Evolutionary conservation across 2,329 filamentous ascomycete genomes (phyloP).

Genomic region (Mollisiaceae sp.): DNA sequence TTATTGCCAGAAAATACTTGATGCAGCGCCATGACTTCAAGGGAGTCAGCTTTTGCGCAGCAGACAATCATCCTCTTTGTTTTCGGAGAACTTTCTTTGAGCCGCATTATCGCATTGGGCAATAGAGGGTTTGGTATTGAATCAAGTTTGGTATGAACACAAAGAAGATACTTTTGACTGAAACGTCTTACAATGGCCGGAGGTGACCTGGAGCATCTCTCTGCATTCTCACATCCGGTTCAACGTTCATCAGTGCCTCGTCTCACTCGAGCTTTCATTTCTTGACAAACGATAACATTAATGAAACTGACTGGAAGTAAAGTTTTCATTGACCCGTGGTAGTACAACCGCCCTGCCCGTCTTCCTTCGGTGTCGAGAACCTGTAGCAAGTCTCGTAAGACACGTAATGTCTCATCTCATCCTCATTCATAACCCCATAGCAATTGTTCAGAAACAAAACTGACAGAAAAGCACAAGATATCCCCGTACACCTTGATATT

Average conservation of each 20-base stretch:
- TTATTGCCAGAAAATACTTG: not conserved
- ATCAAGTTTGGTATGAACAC: not conserved
- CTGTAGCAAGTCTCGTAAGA: conserved; percentile 20
- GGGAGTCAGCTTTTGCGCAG: not conserved
- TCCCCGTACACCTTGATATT: conserved; percentile 34
- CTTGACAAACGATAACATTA: not conserved
- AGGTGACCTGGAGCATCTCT: not conserved
- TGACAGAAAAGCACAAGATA: conserved; percentile 26
- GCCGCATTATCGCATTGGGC: conserved; percentile 8
- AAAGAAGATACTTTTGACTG: conserved; percentile 1
- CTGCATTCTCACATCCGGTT: not conserved
- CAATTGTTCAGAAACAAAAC: conserved; percentile 16
- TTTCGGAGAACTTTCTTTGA: conserved; percentile 11
- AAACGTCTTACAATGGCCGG: not conserved
- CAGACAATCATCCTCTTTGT: conserved; percentile 13
- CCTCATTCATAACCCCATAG: conserved; percentile 29
- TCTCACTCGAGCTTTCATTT: not conserved
- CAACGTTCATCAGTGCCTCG: not conserved
- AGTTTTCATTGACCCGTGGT: conserved; percentile 21
- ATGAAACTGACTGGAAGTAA: conserved; percentile 6
- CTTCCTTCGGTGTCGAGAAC: conserved; percentile 5
- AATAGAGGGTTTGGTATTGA: not conserved
- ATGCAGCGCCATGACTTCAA: not conserved
- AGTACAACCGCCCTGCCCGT: conserved; percentile 24
- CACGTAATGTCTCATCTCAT: conserved; percentile 25